These are phyloP conservation scores for Scedosporium minutisporum DNA, from an alignment of 2,329 filamentous ascomycete species.

Conservation along the genomic window DNA sequence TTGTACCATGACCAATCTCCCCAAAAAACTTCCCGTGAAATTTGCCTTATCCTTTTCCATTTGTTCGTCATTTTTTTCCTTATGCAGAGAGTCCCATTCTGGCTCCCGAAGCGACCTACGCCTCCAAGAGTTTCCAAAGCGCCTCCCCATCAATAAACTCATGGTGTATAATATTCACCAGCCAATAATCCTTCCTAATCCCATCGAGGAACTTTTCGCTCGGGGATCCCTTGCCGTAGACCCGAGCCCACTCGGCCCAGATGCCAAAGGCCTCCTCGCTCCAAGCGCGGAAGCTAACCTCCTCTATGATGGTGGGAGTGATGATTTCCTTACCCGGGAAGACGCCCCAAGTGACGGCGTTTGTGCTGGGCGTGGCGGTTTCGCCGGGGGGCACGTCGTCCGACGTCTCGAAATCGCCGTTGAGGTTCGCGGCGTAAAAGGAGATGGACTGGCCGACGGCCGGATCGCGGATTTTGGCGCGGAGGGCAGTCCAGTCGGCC, in stretches of 20 bases:
- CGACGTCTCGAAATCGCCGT: conserved; percentile 69
- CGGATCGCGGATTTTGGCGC: conserved; percentile 47
- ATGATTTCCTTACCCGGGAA: conserved; percentile 95
- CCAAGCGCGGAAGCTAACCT: conserved; percentile 90
- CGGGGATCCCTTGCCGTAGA: conserved; percentile 67
- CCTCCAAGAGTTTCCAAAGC: conserved; percentile 59
- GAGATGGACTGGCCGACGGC: conserved; percentile 60
- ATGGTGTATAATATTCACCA: conserved; percentile 86
- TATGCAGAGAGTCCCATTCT: no score
- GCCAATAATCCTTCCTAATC: conserved; percentile 63
- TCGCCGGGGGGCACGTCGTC: conserved; percentile 24
- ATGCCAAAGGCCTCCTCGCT: conserved; percentile 92
- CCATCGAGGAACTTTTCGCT: conserved; percentile 62
- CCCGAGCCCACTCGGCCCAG: conserved; percentile 85
- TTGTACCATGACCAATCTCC: no score
- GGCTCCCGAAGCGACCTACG: conserved; percentile 14
- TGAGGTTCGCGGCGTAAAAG: conserved; percentile 77
- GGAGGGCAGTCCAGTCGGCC: conserved; percentile 60
- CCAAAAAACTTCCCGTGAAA: no score
- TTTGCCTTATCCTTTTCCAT: no score
- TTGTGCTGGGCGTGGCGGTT: conserved; percentile 50
- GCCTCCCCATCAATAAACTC: conserved; percentile 62
- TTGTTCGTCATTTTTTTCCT: no score
- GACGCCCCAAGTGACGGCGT: conserved; percentile 94
- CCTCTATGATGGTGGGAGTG: conserved; percentile 92